Base-by-base conservation (phyloP, 2,329 filamentous ascomycete species). In the Calycina herbarum region DNA sequence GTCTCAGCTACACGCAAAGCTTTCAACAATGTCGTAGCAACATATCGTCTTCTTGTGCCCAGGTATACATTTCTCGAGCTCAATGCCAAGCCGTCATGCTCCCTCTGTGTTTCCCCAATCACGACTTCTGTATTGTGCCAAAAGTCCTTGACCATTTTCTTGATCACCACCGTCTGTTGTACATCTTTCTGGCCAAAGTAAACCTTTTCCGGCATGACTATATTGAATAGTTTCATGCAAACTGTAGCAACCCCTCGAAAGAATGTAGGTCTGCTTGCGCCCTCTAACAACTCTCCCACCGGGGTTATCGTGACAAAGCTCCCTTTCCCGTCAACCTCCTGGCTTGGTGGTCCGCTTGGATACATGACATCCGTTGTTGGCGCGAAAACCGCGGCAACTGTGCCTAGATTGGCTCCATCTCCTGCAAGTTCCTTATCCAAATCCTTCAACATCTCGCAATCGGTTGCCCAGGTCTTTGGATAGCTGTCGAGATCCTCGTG, bases 121-220 rank as follows among this genome's bases (percentile, higher is more conserved):
- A 89, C 83, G 8, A 98, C 87, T 27, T 91, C 82, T 3, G 87
- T 90, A 48, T 91, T 86, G 51, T 98, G 78, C 76, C 93, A 87
- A 70, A 99, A 94, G 77, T 99, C 95, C 70, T 87, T 84, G 38
- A 97, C 91, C 86, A 99, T 88, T 57, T 91, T 87, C 73, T 87
- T 89, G 73, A 99, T 91, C 11, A 99, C 86, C 20, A 96, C 91
- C 0, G 93, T 96, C 79, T 99, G 95, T 81, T 99, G 95, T 24
- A 97, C 88, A 77, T 99, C 95, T 80, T 99, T 99, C 78, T 98
- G 95, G 3, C 95, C 95, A 81, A 99, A 97, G 79, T 97, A 95
- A 5, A 93, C 92, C 57, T 85, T 85, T 64, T 94, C 89, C 3
- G 92, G 90, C 69, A 87, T 83, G 57, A 92, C 88, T 63, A 93